Evolutionary conservation across 805 yeast species (phyloP).

Genomic region (Nakazawaea holstii): DNA sequence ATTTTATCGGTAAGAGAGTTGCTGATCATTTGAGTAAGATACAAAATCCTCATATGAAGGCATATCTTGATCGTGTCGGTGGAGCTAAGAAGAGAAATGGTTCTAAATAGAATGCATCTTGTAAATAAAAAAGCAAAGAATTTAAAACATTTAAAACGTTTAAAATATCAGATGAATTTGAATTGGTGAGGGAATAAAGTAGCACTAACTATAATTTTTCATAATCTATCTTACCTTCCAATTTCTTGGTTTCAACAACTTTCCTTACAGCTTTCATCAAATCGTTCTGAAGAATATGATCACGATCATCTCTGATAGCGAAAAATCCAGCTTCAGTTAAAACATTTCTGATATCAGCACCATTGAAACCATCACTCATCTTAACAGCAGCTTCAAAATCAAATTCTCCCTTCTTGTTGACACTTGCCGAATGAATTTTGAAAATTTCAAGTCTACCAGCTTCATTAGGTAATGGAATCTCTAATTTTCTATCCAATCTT

Average conservation of each 20-base stretch:
- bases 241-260: slow-evolving; percentile 93
- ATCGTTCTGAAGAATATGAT: slow-evolving; percentile 88
- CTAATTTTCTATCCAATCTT: slow-evolving; percentile 93
- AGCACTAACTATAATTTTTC: slow-evolving; percentile 64
- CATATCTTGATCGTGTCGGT: slow-evolving; percentile 18
- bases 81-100: slow-evolving; percentile 15
- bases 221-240: slow-evolving; percentile 93
- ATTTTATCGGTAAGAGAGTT: slow-evolving; percentile 37
- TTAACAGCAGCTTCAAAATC: slow-evolving; percentile 96
- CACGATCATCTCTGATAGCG: slow-evolving; percentile 97
- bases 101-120: slow-evolving; percentile 10
- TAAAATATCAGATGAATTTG: too few species aligned
- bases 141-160: neutral
- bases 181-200: neutral
- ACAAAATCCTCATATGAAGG: slow-evolving; percentile 25
- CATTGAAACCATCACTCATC: slow-evolving; percentile 98
- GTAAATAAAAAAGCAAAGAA: neutral
- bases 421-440: slow-evolving; percentile 85
- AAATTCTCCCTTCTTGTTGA: slow-evolving; percentile 88
- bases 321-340: slow-evolving; percentile 98
- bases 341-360: slow-evolving; percentile 96
- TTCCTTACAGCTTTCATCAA: slow-evolving; percentile 97
- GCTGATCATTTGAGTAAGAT: slow-evolving; percentile 28
- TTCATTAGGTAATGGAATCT: slow-evolving; percentile 93
- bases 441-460: slow-evolving; percentile 91